Base-by-base conservation (phyloP, 108 stramenopile genomes). In the Pseudonitzschia multiseries region DNA sequence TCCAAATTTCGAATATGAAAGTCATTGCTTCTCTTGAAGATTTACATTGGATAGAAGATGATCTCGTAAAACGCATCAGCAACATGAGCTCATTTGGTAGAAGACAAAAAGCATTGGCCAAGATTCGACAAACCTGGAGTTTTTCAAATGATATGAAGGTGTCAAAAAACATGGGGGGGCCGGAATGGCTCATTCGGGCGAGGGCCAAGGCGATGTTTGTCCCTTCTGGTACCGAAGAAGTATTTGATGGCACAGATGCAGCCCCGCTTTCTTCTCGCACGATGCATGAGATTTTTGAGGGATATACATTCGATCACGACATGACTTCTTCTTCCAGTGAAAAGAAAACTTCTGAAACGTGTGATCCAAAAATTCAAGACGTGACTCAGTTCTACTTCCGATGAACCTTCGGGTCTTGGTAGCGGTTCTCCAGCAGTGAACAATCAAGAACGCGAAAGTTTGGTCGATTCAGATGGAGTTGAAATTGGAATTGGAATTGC, bases 141-240 rank as follows among this genome's bases (percentile, higher is more conserved):
- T 70, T 68, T 56, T 65, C 65, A 17, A 66, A 57, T 5, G 78
- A 79, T 20, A 40, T 81, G 32, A 72, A 81, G 50, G 75, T 71
- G 18, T 82, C 81, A 13, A 71, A 29, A 22, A 28, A 36, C 27
- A 26, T 72, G 40, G 81, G 75, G 20, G 84, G 81, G 1, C 78
- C 84, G n/a, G 36, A 63, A 21, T 86, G 84, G 84, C 70, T 86
- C 1, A 51, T 82, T 17, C 64, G 74, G 41, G 73, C 81, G 5
- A 36, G 79, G 28, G 84, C 84, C 52, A 57, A 71, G 28, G 81
- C 84, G 0, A 76, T 68, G 65, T 77, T 57, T 70, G 59, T 79
- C 6, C 44, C 68, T 46, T 62, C 17, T 27, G 40, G 36, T 22
- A 20, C 14, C 68, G 46, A 43, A 27, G 40, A 20, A 20, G 29